Conservation (phyloP, 371 early-diverging fungal species). For the Coemansia sp. region DNA sequence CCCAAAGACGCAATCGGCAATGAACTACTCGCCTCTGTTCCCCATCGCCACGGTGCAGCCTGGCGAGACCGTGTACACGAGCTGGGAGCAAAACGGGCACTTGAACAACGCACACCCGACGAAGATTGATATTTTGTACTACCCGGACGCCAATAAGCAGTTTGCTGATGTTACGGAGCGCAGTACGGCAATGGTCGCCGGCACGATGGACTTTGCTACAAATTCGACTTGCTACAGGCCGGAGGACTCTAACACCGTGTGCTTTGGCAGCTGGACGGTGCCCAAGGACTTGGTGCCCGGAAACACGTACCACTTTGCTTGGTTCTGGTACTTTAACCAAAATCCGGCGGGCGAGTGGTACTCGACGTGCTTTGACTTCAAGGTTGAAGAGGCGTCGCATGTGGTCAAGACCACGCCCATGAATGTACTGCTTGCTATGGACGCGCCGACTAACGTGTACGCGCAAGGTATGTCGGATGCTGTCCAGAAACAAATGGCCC, state of each 20-base stretch:
- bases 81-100: conserved; percentile 60
- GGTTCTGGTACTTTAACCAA: conserved; percentile 60
- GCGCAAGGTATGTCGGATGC: conserved; percentile 21
- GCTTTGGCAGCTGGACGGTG: conserved; percentile 54
- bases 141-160: conserved; percentile 33
- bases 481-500: conserved; percentile 4
- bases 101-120: conserved; percentile 51
- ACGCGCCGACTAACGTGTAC: conserved; percentile 17
- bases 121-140: conserved; percentile 52
- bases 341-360: conserved; percentile 61
- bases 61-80: conserved; percentile 55
- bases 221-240: conserved; percentile 29
- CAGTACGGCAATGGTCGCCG: conserved; percentile 26
- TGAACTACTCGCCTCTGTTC: conserved; percentile 42
- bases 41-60: conserved; percentile 54
- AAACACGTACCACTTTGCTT: conserved; percentile 54
- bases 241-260: conserved; percentile 51
- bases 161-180: conserved; percentile 49
- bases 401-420: conserved; percentile 13
- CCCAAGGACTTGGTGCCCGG: conserved; percentile 54
- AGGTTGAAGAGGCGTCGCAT: conserved; percentile 30
- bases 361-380: conserved; percentile 60
- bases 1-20: conserved; percentile 49
- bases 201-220: conserved; percentile 37
- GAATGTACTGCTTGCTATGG: conserved; percentile 10